Base-by-base conservation (phyloP, 2,329 filamentous ascomycete species). In the Beauveria brongniartii region DNA sequence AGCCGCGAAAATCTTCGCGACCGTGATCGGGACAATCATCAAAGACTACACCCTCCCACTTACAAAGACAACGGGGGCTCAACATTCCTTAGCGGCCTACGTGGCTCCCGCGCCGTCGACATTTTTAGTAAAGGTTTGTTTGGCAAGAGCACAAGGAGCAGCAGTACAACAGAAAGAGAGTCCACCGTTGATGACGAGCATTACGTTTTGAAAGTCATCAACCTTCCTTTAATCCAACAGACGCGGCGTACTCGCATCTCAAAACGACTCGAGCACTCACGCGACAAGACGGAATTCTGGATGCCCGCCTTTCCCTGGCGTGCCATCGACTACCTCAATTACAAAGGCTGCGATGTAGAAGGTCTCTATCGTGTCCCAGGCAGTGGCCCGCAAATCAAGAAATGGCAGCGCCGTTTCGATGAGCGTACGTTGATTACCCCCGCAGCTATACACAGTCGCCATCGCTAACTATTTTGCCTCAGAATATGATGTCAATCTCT, bases 281-380 rank as follows among this genome's bases (percentile, higher is more conserved):
- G 88, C 64, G 93, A 97, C 70, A 97, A 97, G 79, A 97, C 93
- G 0, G 93, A 97, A 70, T 97, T 95, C 70, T 97, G 93, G 93
- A 96, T 97, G 92, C 93, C 93, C 14, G 90, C 92, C 7, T 87
- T 97, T 62, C 92, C 93, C 0, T 97, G 93, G 89, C 83, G 93
- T 64, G 95, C 92, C 62, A 97, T 97, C 65, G 93, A 97, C 75
- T 97, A 96, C 72, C 79, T 97, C 57, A 97, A 97, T 73, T 94
- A 92, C 75, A 95, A 94, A 70, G 91, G 91, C 44, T 94, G 90
- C 67, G 92, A 97, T 69, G 91, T 96, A 44, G 93, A 97, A 74
- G 93, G 93, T 3, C 80, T 97, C 3, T 97, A 97, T 72, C 86
- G 93, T 62, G 89, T 97, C 47, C 92, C 93, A 14, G 93, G 93